Base-by-base conservation (phyloP, 1,139 yeast genomes). In the Candida pseudoviswanathii region DNA sequence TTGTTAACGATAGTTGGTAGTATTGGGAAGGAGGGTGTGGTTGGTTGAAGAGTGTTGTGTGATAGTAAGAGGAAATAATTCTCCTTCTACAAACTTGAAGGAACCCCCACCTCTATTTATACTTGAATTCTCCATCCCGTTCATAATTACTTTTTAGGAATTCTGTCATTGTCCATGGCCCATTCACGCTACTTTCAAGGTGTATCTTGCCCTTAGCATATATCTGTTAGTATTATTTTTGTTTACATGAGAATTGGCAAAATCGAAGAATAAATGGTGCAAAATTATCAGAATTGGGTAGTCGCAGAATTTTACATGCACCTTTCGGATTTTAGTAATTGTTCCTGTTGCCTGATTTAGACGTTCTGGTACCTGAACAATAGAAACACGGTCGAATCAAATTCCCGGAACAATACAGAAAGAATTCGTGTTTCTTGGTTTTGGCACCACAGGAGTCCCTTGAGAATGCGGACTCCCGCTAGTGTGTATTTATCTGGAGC, bases 271-370 rank as follows among this genome's bases (percentile, higher is more conserved):
- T 24, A 24, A 8, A 8, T 8, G 40, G 40, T 37, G 40, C 40
- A 37, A 37, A 37, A 36, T 37, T 37, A 24, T 37, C 10, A 27
- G 16, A 37, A 22, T 37, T 24, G 29, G 32, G 42, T 7, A 16
- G 29, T 11, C 11, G 25, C 32, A 26, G 42, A 39, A 39, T 27
- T 39, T 11, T 39, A 39, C 32, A 39, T 39, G 42, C 32, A 39
- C 31, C 32, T 39, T 39, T 39, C 42, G 32, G 32, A 11, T 11
- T n/a, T 39, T 4, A 39, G 6, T 3, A 11, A 39, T n/a, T 26
- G 42, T 11, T 39, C 32, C 32, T 27, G 26, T 38, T 25, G 21
- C 21, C 41, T 25, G 4, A 38, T 25, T 38, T 38, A n/a, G 26
- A 36, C 10, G 26, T 16, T 21, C 2, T 22, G 24, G 32, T 27